Base-by-base conservation (phyloP, 768 basidiomycete species). In the Cyclocybe cylindracea region DNA sequence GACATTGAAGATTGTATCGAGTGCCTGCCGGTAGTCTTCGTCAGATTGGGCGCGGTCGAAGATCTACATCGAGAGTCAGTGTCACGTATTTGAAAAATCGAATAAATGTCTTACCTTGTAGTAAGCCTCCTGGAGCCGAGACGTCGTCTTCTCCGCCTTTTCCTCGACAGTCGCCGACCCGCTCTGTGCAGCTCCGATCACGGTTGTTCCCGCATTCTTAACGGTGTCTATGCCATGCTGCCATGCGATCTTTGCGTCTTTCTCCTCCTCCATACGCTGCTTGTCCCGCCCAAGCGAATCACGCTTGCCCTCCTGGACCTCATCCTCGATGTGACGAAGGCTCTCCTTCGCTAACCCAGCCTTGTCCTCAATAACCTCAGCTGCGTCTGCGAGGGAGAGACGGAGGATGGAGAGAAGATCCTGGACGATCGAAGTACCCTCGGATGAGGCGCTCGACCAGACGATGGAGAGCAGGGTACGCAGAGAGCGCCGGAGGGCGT, bases 351-450 rank as follows among this genome's bases (percentile, higher is more conserved):
- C 76, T 1, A 60, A 55, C 3, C 72, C 69, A 0, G 86, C 88
- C 45, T 75, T 72, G 0, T 65, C 59, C 56, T 87, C 82, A 14
- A 89, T 52, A 13, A 77, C 66, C 46, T 86, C 86, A 0, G 86
- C 86, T 0, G 81, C 78, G 49, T 89, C 85, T 0, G 87, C 86
- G 39, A 89, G 68, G 2, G 84, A 77, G 31, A 87, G 75, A 0
- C 88, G 82, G 1, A 76, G 58, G 56, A 89, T 82, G 29, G 86
- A 87, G 5, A 84, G 73, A 58, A 88, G 78, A 64, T 89, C 87
- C 47, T 74, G 67, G 57, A 86, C 70, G 19, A 87, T 68, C 33
- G 76, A 75, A 39, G 70, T 67, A 10, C 81, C 78, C 61, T 87
- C 86, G 3, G 77, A 72, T 0, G 78, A 68, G 19, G 84, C 40